Evolutionary conservation across 805 yeast species (phyloP).

Genomic region (Kodamaea neixiangensis): DNA sequence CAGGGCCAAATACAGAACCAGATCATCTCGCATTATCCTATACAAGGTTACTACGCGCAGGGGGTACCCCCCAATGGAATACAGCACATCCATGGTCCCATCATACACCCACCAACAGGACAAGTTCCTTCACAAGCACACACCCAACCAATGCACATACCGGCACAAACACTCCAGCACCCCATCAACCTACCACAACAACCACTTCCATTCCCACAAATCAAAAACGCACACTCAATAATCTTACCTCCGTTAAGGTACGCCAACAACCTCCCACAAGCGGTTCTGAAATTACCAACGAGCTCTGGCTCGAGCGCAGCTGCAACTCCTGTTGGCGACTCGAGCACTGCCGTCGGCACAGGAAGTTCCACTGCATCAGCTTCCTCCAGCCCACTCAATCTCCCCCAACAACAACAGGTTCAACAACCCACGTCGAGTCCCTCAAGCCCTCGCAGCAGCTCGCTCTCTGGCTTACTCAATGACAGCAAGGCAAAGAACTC

Average conservation of each 20-base stretch:
- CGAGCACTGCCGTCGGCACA: not conserved
- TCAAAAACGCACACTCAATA: conserved; percentile 22
- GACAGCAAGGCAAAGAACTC: conserved; percentile 14
- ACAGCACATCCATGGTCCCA: not conserved
- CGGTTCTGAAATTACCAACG: conserved; percentile 1
- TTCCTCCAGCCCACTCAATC: conserved; percentile 9
- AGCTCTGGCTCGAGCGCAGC: not conserved
- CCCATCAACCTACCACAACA: conserved; percentile 4
- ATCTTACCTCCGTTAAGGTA: conserved; percentile 32
- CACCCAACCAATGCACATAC: conserved; percentile 9
- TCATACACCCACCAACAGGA: not conserved
- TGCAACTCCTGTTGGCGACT: not conserved
- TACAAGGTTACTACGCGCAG: not conserved
- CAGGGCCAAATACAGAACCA: conserved; percentile 2
- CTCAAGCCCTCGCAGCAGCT: conserved; percentile 4
- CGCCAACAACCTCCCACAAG: conserved; percentile 8
- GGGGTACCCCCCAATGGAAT: not conserved
- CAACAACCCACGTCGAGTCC: conserved; percentile 12
- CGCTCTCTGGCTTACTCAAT: conserved; percentile 7
- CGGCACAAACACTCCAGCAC: not conserved
- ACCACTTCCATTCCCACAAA: conserved; percentile 16
- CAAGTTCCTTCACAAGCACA: conserved; percentile 10
- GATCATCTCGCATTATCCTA: not conserved
- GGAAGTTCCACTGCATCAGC: conserved; percentile 5
- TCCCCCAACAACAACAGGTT: conserved; percentile 12